A percentile compares a stretch with the other conserved stretches of the same genome.
Evolutionary conservation across 2,329 filamentous ascomycete species (phyloP).

Genomic region (Periconia sp.): DNA sequence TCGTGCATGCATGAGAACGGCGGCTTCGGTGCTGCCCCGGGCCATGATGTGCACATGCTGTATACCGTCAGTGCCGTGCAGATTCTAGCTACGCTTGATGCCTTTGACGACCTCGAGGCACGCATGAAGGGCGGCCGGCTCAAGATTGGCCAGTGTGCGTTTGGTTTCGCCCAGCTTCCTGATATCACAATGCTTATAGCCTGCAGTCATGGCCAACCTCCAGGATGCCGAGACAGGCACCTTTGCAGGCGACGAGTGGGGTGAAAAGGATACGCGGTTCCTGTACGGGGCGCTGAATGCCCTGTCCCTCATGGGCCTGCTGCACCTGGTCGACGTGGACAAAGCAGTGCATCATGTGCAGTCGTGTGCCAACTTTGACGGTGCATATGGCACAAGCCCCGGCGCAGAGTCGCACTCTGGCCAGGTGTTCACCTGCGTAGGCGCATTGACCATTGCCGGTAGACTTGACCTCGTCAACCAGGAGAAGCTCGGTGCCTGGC

Average conservation of each 20-base stretch:
- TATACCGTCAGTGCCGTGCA: slow-evolving; percentile 96
- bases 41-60: slow-evolving; percentile 94
- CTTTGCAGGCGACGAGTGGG: slow-evolving; percentile 95
- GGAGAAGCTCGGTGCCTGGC: slow-evolving; percentile 84
- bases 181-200: slow-evolving; percentile 27
- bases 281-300: slow-evolving; percentile 90
- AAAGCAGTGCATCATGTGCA: slow-evolving; percentile 81
- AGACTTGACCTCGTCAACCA: slow-evolving; percentile 81
- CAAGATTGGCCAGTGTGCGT: slow-evolving; percentile 80
- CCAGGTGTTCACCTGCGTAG: slow-evolving; percentile 94
- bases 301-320: slow-evolving; percentile 78
- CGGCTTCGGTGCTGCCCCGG: slow-evolving; percentile 91
- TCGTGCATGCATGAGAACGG: slow-evolving; percentile 90
- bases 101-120: slow-evolving; percentile 79
- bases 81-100: slow-evolving; percentile 86
- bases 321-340: slow-evolving; percentile 76
- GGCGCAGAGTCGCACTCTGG: slow-evolving; percentile 94
- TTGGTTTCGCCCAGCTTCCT: slow-evolving; percentile 12
- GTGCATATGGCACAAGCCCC: slow-evolving; percentile 87
- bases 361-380: slow-evolving; percentile 90
- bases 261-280: slow-evolving; percentile 93
- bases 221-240: slow-evolving; percentile 84
- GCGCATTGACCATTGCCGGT: slow-evolving; percentile 81
- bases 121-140: slow-evolving; percentile 70
- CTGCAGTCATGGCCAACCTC: slow-evolving; percentile 74